Percentiles rank a stretch among this genome's conserved stretches.
Evolutionary conservation across 106 monocot species (phyloP).

Genomic region (Chionographis japonica): DNA sequence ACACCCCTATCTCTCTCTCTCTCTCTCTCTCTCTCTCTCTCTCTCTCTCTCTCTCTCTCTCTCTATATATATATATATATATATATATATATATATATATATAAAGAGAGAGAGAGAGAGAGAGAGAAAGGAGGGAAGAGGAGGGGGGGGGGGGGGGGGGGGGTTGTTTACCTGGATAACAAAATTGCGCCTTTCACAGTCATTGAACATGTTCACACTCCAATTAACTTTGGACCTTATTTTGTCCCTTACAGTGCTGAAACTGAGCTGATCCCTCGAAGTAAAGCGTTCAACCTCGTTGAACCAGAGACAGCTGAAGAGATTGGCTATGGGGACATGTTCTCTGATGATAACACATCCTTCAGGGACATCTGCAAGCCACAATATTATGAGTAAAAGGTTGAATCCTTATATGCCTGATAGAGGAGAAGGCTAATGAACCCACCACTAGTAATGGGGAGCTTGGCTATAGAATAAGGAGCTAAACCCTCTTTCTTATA

Average conservation of each 20-base stretch:
- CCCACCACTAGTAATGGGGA: slow-evolving; percentile 44
- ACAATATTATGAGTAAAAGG: neutral
- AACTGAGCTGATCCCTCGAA: slow-evolving; percentile 44
- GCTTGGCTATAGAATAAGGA: slow-evolving; percentile 37
- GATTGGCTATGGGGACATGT: slow-evolving; percentile 42
- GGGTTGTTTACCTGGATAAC: slow-evolving; percentile 48
- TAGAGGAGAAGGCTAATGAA: neutral
- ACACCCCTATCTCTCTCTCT: no score
- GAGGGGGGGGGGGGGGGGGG: no score
- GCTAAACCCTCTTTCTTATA: slow-evolving; percentile 35
- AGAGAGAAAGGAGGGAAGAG: no score
- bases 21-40: no score
- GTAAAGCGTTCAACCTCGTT: slow-evolving; percentile 54
- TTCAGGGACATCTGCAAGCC: slow-evolving; percentile 42
- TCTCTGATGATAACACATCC: slow-evolving; percentile 45
- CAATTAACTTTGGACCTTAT: slow-evolving; percentile 31
- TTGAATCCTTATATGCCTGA: neutral
- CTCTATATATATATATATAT: no score
- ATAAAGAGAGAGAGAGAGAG: no score
- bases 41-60: no score
- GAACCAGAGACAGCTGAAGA: slow-evolving; percentile 55
- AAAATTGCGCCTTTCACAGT: slow-evolving; percentile 48
- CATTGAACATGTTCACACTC: slow-evolving; percentile 34
- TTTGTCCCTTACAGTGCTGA: slow-evolving; percentile 39
- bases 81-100: no score